phyloP scores from a whole-genome alignment of 345 rosid species.

The Linum trigynum region DNA sequence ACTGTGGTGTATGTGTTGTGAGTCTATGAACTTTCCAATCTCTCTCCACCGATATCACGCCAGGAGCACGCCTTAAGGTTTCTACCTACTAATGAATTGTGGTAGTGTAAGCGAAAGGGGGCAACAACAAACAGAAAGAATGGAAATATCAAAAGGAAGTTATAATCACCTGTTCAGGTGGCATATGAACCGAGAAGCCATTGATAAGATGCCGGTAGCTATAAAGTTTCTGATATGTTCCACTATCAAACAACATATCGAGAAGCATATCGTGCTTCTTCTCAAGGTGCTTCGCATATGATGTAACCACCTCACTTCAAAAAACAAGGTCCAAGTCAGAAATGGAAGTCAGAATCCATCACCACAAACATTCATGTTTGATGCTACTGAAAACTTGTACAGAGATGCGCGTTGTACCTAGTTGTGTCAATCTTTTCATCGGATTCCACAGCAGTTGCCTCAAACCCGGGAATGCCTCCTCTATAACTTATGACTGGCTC shows the following conservation, averaged over 20 bases:
- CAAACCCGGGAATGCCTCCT: conserved; percentile 85
- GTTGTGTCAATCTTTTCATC: conserved; percentile 73
- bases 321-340: neutral
- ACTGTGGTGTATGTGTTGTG: conserved; percentile 95
- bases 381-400: neutral
- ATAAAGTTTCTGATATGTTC: conserved; percentile 78
- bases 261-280: conserved; percentile 90
- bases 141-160: neutral
- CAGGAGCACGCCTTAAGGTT: conserved; percentile 56
- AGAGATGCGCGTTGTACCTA: conserved; percentile 35
- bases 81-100: conserved; percentile 74
- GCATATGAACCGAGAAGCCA: conserved; percentile 78
- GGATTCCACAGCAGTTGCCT: conserved; percentile 80
- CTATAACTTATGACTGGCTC: conserved; percentile 79
- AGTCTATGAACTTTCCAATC: conserved; percentile 95
- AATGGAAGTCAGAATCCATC: neutral
- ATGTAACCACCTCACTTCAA: conserved; percentile 67
- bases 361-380: neutral
- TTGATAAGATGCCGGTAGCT: conserved; percentile 93
- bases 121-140: conserved; percentile 5
- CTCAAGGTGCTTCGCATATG: conserved; percentile 83
- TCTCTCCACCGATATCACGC: conserved; percentile 73
- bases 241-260: conserved; percentile 61
- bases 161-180: conserved; percentile 76
- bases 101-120: conserved; percentile 31